These are phyloP conservation scores for Carex scoparia DNA, from an alignment of 176 grass and related monocot genomes.

Conservation along the genomic window DNA sequence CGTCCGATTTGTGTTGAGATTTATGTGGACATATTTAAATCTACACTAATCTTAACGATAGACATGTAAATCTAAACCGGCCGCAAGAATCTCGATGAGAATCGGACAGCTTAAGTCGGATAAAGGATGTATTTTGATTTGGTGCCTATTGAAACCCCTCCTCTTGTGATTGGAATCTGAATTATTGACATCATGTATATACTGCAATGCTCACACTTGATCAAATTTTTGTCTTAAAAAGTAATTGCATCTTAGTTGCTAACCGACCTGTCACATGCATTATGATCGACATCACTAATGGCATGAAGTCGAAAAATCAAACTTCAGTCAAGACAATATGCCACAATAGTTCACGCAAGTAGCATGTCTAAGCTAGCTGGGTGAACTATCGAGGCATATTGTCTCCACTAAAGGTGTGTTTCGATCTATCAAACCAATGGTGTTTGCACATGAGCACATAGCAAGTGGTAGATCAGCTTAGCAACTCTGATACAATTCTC, in stretches of 20 bases:
- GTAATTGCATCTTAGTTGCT: conserved; percentile 7
- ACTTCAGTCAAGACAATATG: conserved; percentile 24
- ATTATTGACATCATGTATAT: too few species aligned
- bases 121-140: too few species aligned
- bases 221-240: background rate
- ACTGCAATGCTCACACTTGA: too few species aligned
- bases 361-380: background rate
- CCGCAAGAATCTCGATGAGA: too few species aligned
- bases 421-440: background rate
- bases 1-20: too few species aligned
- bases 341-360: conserved; percentile 13
- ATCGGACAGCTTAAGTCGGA: too few species aligned
- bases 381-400: conserved; percentile 29
- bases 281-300: background rate
- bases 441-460: background rate
- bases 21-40: too few species aligned
- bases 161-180: too few species aligned
- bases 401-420: conserved; percentile 21
- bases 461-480: background rate
- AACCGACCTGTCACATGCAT: background rate
- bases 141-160: too few species aligned
- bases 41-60: too few species aligned
- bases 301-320: background rate
- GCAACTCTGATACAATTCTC: conserved; percentile 2
- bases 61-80: too few species aligned